Base-by-base conservation (phyloP, 495 filamentous ascomycete genomes). In the Neurospora sublineolata region DNA sequence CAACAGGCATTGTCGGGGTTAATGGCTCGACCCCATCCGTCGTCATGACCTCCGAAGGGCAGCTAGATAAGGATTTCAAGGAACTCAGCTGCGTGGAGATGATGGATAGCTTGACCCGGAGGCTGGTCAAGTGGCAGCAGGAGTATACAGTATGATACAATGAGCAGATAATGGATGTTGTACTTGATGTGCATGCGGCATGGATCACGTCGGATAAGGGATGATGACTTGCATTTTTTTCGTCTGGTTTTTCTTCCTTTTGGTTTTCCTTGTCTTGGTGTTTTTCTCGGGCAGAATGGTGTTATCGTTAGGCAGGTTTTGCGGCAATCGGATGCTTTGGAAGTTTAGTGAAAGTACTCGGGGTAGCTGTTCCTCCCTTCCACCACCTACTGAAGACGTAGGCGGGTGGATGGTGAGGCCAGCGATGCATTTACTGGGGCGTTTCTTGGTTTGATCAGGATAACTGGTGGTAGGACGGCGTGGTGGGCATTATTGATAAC, bases 101-200 rank as follows among this genome's bases (percentile, higher is more conserved):
- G 91, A 94, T 93, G 91, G 91, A 93, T 78, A 86, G 87, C 74
- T 81, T 94, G 78, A 93, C 90, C 38, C 87, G 90, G 70, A 86
- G 91, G 77, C 78, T 94, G 73, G 85, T 94, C 72, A 91, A 92
- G 75, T 94, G 91, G 91, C 91, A 94, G 80, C 88, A 89, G 70
- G 82, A 86, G 74, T 87, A 85, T 72, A 69, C 78, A 36, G 68
- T 73, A 14, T 83, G 72, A 78, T 14, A 16, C 42, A 60, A 67
- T 20, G 52, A 64, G 52, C 52, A 27, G 52, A 64, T 64, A 64
- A 64, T 64, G 30, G 52, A 64, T 33, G 23, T 37, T 37, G 23
- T n/a, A 23, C 67, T 67, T 36, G 20, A 27, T 36, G 30, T 40
- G 30, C 68, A 46, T 37, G 10, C 7, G n/a, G 30, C 14, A 30